Evolutionary conservation across 140 eudicot genomes (phyloP).

Genomic region (Senecio squalidus): DNA sequence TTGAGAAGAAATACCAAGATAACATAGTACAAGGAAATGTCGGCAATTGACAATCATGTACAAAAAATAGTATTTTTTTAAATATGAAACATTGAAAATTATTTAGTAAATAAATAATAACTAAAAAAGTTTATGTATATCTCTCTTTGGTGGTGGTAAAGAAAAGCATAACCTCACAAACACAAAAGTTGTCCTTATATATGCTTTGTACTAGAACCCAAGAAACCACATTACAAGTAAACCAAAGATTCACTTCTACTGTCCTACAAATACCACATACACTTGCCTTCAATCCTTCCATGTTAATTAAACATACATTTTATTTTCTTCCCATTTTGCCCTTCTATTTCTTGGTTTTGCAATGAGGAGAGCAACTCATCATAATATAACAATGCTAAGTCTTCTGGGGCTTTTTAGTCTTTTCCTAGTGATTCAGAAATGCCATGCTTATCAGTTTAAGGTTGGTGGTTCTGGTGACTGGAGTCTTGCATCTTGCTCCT

Average conservation of each 20-base stretch:
- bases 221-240: constrained; percentile 45
- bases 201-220: constrained; percentile 51
- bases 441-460: constrained; percentile 36
- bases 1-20: too few relatives aligned
- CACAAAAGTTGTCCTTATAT: constrained; percentile 19
- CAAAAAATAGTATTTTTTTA: too few relatives aligned
- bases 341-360: constrained; percentile 20
- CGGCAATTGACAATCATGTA: too few relatives aligned
- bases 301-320: background rate
- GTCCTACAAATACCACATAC: constrained; percentile 44
- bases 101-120: background rate
- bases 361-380: constrained; percentile 19
- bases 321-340: constrained; percentile 16
- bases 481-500: constrained; percentile 37
- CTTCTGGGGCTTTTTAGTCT: constrained; percentile 35
- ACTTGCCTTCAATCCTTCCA: constrained; percentile 11
- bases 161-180: constrained; percentile 45
- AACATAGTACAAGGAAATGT: too few relatives aligned
- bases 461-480: constrained; percentile 58
- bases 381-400: constrained; percentile 2
- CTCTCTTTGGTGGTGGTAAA: constrained; percentile 24
- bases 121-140: background rate
- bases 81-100: too few relatives aligned
- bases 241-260: constrained; percentile 51
- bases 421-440: constrained; percentile 32